phyloP scores from a whole-genome alignment of 2,329 filamentous ascomycete species.

The Colletotrichum sublineola region DNA sequence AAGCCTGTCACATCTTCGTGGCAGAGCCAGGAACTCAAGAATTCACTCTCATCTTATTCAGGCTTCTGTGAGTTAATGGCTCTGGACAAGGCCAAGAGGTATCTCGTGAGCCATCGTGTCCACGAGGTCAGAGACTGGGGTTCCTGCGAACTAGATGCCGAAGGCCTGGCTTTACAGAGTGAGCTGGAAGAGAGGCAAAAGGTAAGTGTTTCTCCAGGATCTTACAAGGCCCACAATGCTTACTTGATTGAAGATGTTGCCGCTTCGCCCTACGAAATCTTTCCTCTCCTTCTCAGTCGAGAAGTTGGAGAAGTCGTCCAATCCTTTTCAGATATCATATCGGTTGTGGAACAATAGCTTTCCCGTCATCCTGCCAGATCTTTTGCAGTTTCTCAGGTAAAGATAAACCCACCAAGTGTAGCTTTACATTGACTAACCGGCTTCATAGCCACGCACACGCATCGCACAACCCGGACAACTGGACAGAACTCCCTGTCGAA shows the following conservation, averaged over 20 bases:
- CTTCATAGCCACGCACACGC: constrained; percentile 82
- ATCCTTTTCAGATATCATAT: constrained; percentile 81
- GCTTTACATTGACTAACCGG: not conserved
- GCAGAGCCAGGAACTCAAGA: constrained; percentile 78
- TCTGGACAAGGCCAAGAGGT: constrained; percentile 83
- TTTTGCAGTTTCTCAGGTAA: constrained; percentile 85
- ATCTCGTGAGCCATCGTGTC: constrained; percentile 79
- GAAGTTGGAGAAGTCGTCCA: constrained; percentile 80
- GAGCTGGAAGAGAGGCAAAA: constrained; percentile 83
- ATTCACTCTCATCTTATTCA: constrained; percentile 78
- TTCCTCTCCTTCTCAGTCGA: constrained; percentile 95
- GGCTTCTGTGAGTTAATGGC: constrained; percentile 85
- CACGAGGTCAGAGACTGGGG: constrained; percentile 88
- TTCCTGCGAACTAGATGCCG: constrained; percentile 78
- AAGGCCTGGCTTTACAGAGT: constrained; percentile 83
- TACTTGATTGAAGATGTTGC: constrained; percentile 67
- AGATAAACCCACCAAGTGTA: constrained; percentile 33
- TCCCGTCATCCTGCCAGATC: constrained; percentile 83
- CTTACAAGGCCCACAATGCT: not conserved
- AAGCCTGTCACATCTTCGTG: constrained; percentile 86
- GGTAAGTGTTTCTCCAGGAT: constrained; percentile 53
- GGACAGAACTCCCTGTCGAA: constrained; percentile 81
- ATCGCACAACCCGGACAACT: constrained; percentile 88
- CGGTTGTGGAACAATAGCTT: constrained; percentile 89
- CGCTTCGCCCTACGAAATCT: constrained; percentile 88